Conservation (phyloP, 2,329 filamentous ascomycete species). For the Aspergillus vadensis region DNA sequence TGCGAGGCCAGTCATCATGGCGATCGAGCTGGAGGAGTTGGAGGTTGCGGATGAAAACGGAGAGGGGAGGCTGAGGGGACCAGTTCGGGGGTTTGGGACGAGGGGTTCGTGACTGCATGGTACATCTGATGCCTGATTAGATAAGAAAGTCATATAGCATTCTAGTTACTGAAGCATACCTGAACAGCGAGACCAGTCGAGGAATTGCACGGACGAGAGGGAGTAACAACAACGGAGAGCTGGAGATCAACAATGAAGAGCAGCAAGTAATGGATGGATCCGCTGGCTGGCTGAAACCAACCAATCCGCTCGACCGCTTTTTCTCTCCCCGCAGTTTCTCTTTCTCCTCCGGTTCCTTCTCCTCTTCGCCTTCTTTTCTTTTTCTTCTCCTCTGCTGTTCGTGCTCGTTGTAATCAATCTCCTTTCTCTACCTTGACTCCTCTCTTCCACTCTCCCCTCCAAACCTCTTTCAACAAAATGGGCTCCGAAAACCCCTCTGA, state of each 20-base stretch:
- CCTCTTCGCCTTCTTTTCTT: constrained; percentile 1
- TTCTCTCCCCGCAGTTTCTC: constrained; percentile 9
- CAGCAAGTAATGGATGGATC: background rate
- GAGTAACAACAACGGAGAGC: background rate
- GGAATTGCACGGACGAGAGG: background rate
- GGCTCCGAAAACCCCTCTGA: constrained; percentile 30
- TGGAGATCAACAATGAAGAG: background rate
- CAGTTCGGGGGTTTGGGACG: constrained; percentile 39
- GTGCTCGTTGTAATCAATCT: background rate
- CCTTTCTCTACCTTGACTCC: background rate
- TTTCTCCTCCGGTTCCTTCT: constrained; percentile 8
- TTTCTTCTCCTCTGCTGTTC: constrained; percentile 14
- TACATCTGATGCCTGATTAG: constrained; percentile 8
- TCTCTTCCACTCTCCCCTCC: constrained; percentile 6
- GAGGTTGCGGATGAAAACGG: constrained; percentile 79
- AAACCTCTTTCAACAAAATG: constrained; percentile 23
- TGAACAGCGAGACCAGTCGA: background rate
- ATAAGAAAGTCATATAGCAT: background rate
- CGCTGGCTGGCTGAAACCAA: background rate
- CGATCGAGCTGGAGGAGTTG: constrained; percentile 78
- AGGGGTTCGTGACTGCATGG: constrained; percentile 38
- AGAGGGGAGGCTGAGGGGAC: constrained; percentile 54
- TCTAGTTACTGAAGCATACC: background rate
- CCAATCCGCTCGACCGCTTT: constrained; percentile 9
- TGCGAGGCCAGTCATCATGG: constrained; percentile 75